Percentiles rank a stretch among this genome's conserved stretches.
These are phyloP conservation scores for Persicaria maculosa DNA, from an alignment of 148 eudicot genomes.

Conservation along the genomic window DNA sequence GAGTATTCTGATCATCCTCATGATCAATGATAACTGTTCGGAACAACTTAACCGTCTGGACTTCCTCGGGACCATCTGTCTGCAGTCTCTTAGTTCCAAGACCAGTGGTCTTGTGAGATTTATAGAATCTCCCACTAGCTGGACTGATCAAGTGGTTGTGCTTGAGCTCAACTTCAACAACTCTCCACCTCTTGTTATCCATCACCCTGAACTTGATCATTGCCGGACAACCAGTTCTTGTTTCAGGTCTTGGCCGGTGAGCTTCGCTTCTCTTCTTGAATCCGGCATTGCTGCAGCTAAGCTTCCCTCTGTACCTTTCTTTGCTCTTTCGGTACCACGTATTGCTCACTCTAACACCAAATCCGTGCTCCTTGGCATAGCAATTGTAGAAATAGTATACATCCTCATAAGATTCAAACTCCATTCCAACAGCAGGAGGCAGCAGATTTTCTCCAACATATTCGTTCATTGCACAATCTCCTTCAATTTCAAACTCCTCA, in stretches of 20 bases:
- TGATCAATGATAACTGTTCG: too few species aligned
- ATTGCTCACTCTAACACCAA: too few species aligned
- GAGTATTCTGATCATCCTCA: too few species aligned
- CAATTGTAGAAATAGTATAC: slow-evolving; percentile 37
- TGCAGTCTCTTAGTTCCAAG: slow-evolving; percentile 27
- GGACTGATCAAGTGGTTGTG: slow-evolving; percentile 84
- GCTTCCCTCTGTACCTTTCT: slow-evolving; percentile 79
- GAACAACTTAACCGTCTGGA: slow-evolving; percentile 31
- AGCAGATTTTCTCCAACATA: slow-evolving; percentile 29
- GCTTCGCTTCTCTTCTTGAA: slow-evolving; percentile 68
- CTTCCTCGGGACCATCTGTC: too few species aligned
- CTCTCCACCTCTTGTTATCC: slow-evolving; percentile 65
- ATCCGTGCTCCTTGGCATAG: background rate
- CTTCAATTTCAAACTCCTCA: slow-evolving; percentile 28
- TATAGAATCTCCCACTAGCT: slow-evolving; percentile 56
- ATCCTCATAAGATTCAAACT: slow-evolving; percentile 36
- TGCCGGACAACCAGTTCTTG: slow-evolving; percentile 85
- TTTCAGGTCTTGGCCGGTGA: slow-evolving; percentile 31
- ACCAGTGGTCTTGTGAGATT: slow-evolving; percentile 64
- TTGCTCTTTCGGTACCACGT: slow-evolving; percentile 19
- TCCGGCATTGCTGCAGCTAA: slow-evolving; percentile 79
- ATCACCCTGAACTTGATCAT: slow-evolving; percentile 70
- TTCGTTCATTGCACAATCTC: slow-evolving; percentile 31
- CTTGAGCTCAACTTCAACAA: slow-evolving; percentile 74
- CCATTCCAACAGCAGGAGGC: slow-evolving; percentile 40